Conservation (phyloP, 352 stramenopile genomes). For the Phytophthora pistaciae region DNA sequence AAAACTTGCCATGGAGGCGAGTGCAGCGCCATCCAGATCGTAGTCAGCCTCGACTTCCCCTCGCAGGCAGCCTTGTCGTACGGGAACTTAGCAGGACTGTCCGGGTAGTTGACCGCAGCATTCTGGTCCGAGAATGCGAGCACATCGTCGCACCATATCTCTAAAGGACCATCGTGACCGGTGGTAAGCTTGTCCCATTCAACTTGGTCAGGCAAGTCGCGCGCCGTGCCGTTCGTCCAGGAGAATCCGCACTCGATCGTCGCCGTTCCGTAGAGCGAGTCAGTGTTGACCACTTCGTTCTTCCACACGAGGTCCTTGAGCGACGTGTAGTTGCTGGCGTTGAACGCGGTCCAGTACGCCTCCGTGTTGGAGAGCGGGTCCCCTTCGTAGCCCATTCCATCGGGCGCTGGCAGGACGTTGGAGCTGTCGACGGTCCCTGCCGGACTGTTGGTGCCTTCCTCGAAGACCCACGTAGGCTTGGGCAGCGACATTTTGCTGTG, state of each 20-base stretch:
- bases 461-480: conserved; percentile 42
- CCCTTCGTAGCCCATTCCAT: conserved; percentile 37
- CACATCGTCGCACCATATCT: conserved; percentile 61
- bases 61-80: conserved; percentile 54
- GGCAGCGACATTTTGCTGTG: conserved; percentile 47
- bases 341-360: conserved; percentile 46
- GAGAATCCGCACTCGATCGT: conserved; percentile 55
- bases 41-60: conserved; percentile 42
- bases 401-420: conserved; percentile 33
- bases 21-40: conserved; percentile 57
- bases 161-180: conserved; percentile 53
- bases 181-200: conserved; percentile 50
- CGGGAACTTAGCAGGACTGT: conserved; percentile 36
- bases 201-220: conserved; percentile 44
- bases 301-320: conserved; percentile 53
- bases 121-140: conserved; percentile 53
- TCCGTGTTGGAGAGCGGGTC: conserved; percentile 42
- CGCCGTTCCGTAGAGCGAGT: conserved; percentile 37
- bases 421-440: conserved; percentile 34
- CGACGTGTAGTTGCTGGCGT: conserved; percentile 54
- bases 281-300: conserved; percentile 41
- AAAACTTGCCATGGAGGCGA: conserved; percentile 54
- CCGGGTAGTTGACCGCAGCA: conserved; percentile 46
- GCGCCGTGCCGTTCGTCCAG: conserved; percentile 37
- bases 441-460: conserved; percentile 36